Evolutionary conservation across 192 early-diverging fungal genomes (phyloP).

Genomic region (Helicostylum pulchrum): DNA sequence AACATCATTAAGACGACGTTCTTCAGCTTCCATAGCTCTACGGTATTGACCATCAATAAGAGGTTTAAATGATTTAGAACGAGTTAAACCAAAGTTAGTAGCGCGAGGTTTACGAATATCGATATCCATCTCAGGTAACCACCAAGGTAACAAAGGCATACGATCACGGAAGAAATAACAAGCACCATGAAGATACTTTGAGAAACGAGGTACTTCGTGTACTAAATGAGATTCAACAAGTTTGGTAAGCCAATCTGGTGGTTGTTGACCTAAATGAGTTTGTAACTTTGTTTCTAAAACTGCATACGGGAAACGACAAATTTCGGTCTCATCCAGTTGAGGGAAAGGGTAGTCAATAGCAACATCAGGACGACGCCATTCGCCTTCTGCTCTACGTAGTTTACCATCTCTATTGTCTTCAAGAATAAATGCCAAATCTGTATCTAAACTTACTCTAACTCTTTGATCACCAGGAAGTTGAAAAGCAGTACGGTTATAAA

Average conservation of each 20-base stretch:
- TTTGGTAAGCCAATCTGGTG: slow-evolving; percentile 37
- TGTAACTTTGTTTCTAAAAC: slow-evolving; percentile 37
- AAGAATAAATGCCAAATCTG: slow-evolving; percentile 90
- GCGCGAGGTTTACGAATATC: slow-evolving; percentile 49
- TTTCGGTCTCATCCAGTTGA: slow-evolving; percentile 34
- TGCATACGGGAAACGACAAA: slow-evolving; percentile 39
- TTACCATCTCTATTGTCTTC: slow-evolving; percentile 78
- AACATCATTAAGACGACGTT: slow-evolving; percentile 24
- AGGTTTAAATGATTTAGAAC: slow-evolving; percentile 37
- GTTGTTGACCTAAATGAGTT: slow-evolving; percentile 55
- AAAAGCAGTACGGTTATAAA: slow-evolving; percentile 40
- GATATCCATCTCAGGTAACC: slow-evolving; percentile 51
- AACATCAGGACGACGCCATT: slow-evolving; percentile 59
- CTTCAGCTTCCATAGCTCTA: slow-evolving; percentile 31
- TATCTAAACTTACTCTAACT: slow-evolving; percentile 92
- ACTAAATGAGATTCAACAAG: slow-evolving; percentile 43
- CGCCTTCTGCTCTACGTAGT: slow-evolving; percentile 68
- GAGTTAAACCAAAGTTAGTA: slow-evolving; percentile 34
- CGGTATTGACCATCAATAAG: slow-evolving; percentile 35
- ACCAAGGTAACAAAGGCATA: slow-evolving; percentile 48
- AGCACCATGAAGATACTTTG: slow-evolving; percentile 48
- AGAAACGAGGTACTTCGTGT: slow-evolving; percentile 48
- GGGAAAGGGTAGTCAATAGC: slow-evolving; percentile 76
- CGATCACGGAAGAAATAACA: slow-evolving; percentile 43
- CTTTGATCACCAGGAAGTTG: slow-evolving; percentile 61